Conservation (phyloP, 2,329 filamentous ascomycete species). For the Gremmenia infestans region DNA sequence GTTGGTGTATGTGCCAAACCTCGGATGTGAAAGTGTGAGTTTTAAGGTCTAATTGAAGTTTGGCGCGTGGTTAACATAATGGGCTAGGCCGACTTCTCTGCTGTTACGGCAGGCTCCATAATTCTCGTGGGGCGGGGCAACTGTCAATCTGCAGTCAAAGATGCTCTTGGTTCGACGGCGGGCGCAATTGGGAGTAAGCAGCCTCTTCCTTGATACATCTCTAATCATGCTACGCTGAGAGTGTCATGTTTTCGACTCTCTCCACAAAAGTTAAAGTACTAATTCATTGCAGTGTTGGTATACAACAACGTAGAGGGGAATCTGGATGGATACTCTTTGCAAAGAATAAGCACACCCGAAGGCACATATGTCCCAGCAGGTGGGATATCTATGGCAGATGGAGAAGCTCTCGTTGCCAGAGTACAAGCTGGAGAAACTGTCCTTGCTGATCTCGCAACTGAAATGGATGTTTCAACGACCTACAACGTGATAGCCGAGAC, state of each 20-base stretch:
- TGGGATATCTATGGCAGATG: constrained; percentile 40
- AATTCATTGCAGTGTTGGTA: constrained; percentile 43
- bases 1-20: constrained; percentile 13
- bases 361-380: constrained; percentile 41
- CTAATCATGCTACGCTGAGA: too few species aligned
- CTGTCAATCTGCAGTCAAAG: constrained; percentile 68
- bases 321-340: constrained; percentile 17
- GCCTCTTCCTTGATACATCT: too few species aligned
- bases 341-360: constrained; percentile 48
- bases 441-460: constrained; percentile 9
- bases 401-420: constrained; percentile 11
- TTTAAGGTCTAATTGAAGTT: neutral
- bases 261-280: too few species aligned
- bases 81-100: constrained; percentile 51
- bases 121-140: constrained; percentile 64
- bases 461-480: neutral
- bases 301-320: constrained; percentile 61
- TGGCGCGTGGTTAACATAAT: neutral
- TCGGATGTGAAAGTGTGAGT: constrained; percentile 16
- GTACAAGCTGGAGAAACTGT: constrained; percentile 10
- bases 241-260: too few species aligned
- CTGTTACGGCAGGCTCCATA: constrained; percentile 54
- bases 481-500: constrained; percentile 59
- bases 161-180: constrained; percentile 57
- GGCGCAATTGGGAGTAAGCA: constrained; percentile 55